phyloP scores from a whole-genome alignment of 1,284 basidiomycete genomes.

The Leccinum insigne region DNA sequence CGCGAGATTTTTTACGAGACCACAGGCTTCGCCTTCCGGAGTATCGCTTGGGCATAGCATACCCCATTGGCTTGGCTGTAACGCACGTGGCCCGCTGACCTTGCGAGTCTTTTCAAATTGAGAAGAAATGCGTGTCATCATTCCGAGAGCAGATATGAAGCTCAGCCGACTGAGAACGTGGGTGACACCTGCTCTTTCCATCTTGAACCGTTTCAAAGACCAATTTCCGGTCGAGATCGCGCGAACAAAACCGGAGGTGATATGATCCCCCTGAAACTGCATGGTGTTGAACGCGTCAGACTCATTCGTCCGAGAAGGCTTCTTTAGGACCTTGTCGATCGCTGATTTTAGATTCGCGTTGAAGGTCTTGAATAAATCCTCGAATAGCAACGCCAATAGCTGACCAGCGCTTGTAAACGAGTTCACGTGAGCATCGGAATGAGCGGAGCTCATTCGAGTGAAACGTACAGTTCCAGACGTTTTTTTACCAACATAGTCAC shows the following conservation, averaged over 20 bases:
- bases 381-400: constrained; percentile 93
- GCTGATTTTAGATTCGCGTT: constrained; percentile 95
- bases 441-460: constrained; percentile 1
- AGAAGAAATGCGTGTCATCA: constrained; percentile 99
- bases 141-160: constrained; percentile 98
- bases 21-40: constrained; percentile 99
- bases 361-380: constrained; percentile 99
- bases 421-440: constrained; percentile 15
- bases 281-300: constrained; percentile 97
- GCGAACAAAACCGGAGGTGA: constrained; percentile 95
- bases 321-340: constrained; percentile 98
- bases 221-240: constrained; percentile 99
- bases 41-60: constrained; percentile 99
- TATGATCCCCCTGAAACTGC: constrained; percentile 92
- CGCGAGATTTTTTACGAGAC: constrained; percentile 97
- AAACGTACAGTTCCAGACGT: constrained; percentile 89
- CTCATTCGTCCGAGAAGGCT: constrained; percentile 92
- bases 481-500: constrained; percentile 99
- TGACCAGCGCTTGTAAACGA: constrained; percentile 86
- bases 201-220: constrained; percentile 99
- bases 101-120: constrained; percentile 99
- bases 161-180: constrained; percentile 95
- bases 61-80: constrained; percentile 99
- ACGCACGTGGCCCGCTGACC: constrained; percentile 95
- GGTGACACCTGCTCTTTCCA: constrained; percentile 98